These are phyloP conservation scores for Collariella sp. DNA, from an alignment of 495 filamentous ascomycete genomes.

Conservation along the genomic window DNA sequence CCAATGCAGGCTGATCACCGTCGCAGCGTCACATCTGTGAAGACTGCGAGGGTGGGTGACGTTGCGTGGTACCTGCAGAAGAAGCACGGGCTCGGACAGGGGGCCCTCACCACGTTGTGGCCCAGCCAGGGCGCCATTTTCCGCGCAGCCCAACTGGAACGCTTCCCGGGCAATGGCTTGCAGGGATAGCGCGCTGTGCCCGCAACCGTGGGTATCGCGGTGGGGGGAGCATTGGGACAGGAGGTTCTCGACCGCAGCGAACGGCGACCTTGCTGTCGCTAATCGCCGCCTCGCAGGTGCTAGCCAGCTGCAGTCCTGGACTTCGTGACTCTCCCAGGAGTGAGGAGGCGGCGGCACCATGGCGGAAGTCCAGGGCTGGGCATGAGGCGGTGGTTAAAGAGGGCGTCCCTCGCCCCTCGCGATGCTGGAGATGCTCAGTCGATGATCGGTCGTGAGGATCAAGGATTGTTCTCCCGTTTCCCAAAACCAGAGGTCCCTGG, in stretches of 20 bases:
- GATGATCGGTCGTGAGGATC: background rate
- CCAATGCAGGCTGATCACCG: constrained; percentile 8
- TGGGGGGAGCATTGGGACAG: constrained; percentile 4
- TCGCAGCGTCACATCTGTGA: constrained; percentile 14
- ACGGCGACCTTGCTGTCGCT: constrained; percentile 11
- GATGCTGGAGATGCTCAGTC: background rate
- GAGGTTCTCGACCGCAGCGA: constrained; percentile 6
- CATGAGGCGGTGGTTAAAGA: background rate
- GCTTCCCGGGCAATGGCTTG: constrained; percentile 20
- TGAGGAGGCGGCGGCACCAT: background rate
- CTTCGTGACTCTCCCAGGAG: background rate
- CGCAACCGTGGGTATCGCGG: constrained; percentile 15
- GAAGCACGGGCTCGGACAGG: constrained; percentile 10
- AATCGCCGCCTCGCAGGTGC: constrained; percentile 16
- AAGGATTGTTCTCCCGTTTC: background rate
- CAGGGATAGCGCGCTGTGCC: constrained; percentile 16
- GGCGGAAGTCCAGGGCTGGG: background rate
- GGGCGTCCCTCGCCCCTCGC: background rate
- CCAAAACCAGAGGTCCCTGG: background rate
- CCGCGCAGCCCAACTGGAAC: constrained; percentile 24
- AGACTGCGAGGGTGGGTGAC: constrained; percentile 14
- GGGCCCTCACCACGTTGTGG: constrained; percentile 4
- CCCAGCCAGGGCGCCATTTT: constrained; percentile 12
- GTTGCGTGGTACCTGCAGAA: constrained; percentile 23
- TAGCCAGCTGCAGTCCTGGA: constrained; percentile 1